Percentiles rank a stretch among this genome's conserved stretches.
Evolutionary conservation across 805 yeast species (phyloP).

Genomic region (Tetrapisispora iriomotensis): DNA sequence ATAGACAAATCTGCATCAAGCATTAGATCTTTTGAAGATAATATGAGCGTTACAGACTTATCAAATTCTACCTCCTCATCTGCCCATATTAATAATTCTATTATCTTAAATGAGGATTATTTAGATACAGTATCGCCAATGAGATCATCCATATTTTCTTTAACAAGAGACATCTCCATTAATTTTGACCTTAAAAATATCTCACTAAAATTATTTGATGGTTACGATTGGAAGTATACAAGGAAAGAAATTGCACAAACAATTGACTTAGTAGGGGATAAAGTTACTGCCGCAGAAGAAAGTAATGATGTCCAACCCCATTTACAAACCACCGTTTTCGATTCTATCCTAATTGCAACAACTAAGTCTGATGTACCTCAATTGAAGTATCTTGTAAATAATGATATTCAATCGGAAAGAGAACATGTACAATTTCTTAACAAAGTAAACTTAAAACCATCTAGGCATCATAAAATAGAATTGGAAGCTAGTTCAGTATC

Average conservation of each 20-base stretch:
- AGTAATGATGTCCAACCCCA: constrained; percentile 5
- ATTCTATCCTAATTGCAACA: constrained; percentile 65
- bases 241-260: constrained; percentile 56
- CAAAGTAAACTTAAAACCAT: constrained; percentile 53
- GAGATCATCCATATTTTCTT: not conserved
- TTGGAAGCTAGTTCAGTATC: constrained; percentile 40
- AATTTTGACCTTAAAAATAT: constrained; percentile 30
- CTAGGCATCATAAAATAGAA: constrained; percentile 48
- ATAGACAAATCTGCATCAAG: constrained; percentile 5
- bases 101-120: constrained; percentile 11
- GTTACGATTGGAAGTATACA: constrained; percentile 85
- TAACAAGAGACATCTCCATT: not conserved
- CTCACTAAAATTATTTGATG: constrained; percentile 59
- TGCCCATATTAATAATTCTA: not conserved
- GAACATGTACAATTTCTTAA: constrained; percentile 21
- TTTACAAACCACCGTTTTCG: constrained; percentile 32
- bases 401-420: constrained; percentile 34
- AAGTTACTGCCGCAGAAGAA: constrained; percentile 15
- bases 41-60: not conserved
- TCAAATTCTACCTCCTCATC: not conserved
- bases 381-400: constrained; percentile 46
- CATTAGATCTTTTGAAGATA: not conserved
- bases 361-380: constrained; percentile 39
- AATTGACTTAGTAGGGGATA: constrained; percentile 50
- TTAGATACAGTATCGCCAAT: constrained; percentile 7